Evolutionary conservation across 805 yeast genomes (phyloP).

Genomic region (Nakazawaea wickerhamii): DNA sequence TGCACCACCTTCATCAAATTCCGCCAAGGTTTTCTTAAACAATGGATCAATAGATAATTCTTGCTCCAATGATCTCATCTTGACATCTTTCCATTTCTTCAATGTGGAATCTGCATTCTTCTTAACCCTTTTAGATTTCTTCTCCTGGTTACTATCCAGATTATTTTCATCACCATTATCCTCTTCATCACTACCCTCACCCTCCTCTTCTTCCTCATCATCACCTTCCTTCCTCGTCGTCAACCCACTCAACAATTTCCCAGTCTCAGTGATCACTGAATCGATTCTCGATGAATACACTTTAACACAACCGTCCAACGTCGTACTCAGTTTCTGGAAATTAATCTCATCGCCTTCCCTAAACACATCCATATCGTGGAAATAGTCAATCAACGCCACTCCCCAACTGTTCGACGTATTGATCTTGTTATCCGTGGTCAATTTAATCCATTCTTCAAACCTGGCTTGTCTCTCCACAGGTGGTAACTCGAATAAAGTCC

Average conservation of each 20-base stretch:
- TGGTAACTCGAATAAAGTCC: constrained; percentile 7
- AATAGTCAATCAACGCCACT: constrained; percentile 45
- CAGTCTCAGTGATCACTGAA: constrained; percentile 27
- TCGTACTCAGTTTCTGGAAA: constrained; percentile 39
- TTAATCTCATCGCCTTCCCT: constrained; percentile 42
- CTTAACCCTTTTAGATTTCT: constrained; percentile 23
- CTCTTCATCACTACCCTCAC: constrained; percentile 17
- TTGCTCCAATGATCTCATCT: constrained; percentile 52
- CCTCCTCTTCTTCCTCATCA: constrained; percentile 17
- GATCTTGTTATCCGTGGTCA: constrained; percentile 43
- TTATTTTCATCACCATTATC: neutral
- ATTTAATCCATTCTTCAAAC: constrained; percentile 47
- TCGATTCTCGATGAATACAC: constrained; percentile 45
- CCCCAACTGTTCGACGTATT: constrained; percentile 46
- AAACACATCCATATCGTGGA: constrained; percentile 43
- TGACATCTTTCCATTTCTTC: constrained; percentile 45
- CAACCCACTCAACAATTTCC: constrained; percentile 58
- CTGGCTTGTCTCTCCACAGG: constrained; percentile 10
- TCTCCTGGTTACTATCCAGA: constrained; percentile 13
- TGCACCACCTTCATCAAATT: constrained; percentile 81
- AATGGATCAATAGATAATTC: constrained; percentile 68
- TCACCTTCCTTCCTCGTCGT: constrained; percentile 36
- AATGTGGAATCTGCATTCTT: constrained; percentile 37
- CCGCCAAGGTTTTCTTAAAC: constrained; percentile 68
- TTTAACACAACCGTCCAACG: constrained; percentile 50